phyloP scores from a whole-genome alignment of 2,329 filamentous ascomycete species.

The Aphanoascus verrucosus region DNA sequence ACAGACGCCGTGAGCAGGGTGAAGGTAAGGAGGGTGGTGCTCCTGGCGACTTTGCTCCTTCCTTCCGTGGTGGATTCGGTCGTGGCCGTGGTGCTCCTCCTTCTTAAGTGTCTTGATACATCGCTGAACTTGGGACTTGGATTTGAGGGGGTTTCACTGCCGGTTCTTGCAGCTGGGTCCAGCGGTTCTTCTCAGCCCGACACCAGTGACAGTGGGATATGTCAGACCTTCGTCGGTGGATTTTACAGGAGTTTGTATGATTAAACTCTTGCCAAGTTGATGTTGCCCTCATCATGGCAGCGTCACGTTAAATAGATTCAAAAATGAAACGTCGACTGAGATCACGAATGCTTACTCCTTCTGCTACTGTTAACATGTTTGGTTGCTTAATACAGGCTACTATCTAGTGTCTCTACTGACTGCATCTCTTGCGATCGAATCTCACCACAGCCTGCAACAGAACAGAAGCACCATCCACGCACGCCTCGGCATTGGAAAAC shows the following conservation, averaged over 20 bases:
- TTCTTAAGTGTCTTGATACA: constrained; percentile 17
- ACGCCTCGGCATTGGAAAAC: constrained; percentile 51
- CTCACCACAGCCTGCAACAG: constrained; percentile 23
- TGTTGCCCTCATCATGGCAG: neutral
- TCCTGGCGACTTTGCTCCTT: constrained; percentile 81
- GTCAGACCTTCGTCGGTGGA: neutral
- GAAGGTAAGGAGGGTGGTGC: constrained; percentile 85
- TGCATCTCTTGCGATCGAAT: constrained; percentile 31
- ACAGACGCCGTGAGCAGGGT: constrained; percentile 80
- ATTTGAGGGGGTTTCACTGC: neutral
- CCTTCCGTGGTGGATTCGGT: constrained; percentile 85
- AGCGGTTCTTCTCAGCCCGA: neutral
- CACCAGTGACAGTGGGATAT: constrained; percentile 1
- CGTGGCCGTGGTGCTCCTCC: constrained; percentile 68
- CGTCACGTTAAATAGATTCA: neutral
- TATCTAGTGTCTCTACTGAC: constrained; percentile 12
- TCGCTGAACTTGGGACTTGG: neutral
- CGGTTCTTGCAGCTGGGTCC: neutral
- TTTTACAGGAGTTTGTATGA: neutral
- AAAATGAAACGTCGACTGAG: constrained; percentile 8
- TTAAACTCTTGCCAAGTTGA: neutral
- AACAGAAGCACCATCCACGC: constrained; percentile 42
- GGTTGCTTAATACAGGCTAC: neutral
- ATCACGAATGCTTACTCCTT: neutral
- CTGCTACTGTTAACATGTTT: neutral